Conservation (phyloP, 2,329 filamentous ascomycete species). For the Pseudogymnoascus sp. region DNA sequence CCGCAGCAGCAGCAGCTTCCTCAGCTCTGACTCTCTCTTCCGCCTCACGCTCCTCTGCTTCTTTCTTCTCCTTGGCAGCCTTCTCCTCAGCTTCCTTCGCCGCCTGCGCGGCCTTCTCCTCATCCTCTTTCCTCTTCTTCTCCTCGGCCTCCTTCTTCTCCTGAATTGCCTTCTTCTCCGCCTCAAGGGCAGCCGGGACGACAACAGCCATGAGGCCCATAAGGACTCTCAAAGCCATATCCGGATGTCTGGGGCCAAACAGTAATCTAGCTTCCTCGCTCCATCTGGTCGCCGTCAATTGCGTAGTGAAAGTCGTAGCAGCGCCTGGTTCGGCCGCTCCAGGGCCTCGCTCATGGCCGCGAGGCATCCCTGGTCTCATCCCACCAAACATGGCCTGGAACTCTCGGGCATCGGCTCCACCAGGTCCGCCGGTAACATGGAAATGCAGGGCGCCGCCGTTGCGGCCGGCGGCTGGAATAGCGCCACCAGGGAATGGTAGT, state of each 20-base stretch:
- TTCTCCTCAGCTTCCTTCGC: constrained; percentile 65
- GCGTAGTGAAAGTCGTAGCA: constrained; percentile 50
- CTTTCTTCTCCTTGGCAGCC: constrained; percentile 55
- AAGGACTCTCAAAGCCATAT: constrained; percentile 60
- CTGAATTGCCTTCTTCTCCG: constrained; percentile 59
- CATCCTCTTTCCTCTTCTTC: constrained; percentile 52
- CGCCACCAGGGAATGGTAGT: background rate
- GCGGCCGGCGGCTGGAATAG: constrained; percentile 21
- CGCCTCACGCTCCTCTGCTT: constrained; percentile 63
- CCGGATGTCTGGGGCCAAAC: constrained; percentile 59
- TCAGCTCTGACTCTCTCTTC: constrained; percentile 59
- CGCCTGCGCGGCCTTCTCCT: constrained; percentile 57
- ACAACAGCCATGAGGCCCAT: constrained; percentile 63
- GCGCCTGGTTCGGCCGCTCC: constrained; percentile 25
- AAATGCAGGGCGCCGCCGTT: constrained; percentile 49
- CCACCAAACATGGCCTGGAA: constrained; percentile 33
- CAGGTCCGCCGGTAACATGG: constrained; percentile 44
- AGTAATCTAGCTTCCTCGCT: constrained; percentile 82
- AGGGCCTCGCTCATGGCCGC: constrained; percentile 17
- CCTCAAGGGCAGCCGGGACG: constrained; percentile 75
- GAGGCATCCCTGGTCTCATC: constrained; percentile 20
- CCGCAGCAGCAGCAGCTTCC: constrained; percentile 40
- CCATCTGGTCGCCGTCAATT: constrained; percentile 69
- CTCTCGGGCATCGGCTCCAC: constrained; percentile 44
- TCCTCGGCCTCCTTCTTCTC: constrained; percentile 52